phyloP scores from a whole-genome alignment of 2,329 filamentous ascomycete species.

The Monosporascus sp. region DNA sequence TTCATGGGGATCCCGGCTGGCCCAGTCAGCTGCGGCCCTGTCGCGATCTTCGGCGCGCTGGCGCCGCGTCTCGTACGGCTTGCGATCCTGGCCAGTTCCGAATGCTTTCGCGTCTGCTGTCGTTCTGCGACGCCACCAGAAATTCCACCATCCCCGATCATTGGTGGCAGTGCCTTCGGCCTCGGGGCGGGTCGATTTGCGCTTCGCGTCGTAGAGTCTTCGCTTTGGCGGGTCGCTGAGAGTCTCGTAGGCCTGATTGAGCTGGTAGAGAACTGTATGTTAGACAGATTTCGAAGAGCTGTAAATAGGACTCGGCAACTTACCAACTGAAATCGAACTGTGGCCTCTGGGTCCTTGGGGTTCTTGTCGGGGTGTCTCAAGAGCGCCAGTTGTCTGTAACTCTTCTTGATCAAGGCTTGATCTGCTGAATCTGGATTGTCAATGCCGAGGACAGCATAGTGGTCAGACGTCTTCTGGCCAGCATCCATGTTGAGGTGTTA shows the following conservation, averaged over 20 bases:
- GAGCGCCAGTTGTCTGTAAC: neutral
- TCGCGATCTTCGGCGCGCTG: neutral
- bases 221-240: neutral
- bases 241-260: neutral
- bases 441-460: neutral
- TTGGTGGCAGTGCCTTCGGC: too few species aligned
- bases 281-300: neutral
- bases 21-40: neutral
- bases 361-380: neutral
- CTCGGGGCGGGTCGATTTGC: too few species aligned
- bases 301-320: neutral
- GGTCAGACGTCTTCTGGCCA: neutral
- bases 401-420: neutral
- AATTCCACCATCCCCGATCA: too few species aligned
- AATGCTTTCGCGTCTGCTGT: neutral
- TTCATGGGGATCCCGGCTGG: neutral
- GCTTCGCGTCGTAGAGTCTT: too few species aligned
- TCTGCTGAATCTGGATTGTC: neutral
- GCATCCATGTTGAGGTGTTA: too few species aligned
- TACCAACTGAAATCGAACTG: neutral
- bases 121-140: too few species aligned
- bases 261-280: neutral
- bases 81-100: neutral
- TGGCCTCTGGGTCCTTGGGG: neutral
- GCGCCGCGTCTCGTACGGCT: neutral